A percentile compares a stretch with the other conserved stretches of the same genome.
Evolutionary conservation across 192 early-diverging fungal species (phyloP).

Genomic region (Pilobolus umbonatus): DNA sequence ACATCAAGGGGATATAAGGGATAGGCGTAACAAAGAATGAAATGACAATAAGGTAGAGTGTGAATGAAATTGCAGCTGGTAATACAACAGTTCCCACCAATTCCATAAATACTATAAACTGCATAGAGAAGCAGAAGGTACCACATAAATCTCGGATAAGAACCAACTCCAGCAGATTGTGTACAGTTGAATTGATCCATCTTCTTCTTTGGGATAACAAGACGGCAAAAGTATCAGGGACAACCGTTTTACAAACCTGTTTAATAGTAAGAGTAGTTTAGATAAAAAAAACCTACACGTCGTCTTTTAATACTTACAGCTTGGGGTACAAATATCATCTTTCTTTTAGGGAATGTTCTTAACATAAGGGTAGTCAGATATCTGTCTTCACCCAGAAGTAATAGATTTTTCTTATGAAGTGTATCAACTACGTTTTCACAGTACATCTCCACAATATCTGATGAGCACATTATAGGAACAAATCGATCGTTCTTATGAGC

Average conservation of each 20-base stretch:
- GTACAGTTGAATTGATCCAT: slow-evolving; percentile 89
- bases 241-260: slow-evolving; percentile 67
- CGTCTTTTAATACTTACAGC: slow-evolving; percentile 35
- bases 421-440: slow-evolving; percentile 68
- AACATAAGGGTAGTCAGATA: slow-evolving; percentile 77
- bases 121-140: slow-evolving; percentile 91
- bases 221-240: slow-evolving; percentile 61
- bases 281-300: not conserved
- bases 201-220: slow-evolving; percentile 75
- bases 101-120: slow-evolving; percentile 95
- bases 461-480: slow-evolving; percentile 71
- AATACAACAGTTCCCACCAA: slow-evolving; percentile 87
- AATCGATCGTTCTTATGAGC: slow-evolving; percentile 58
- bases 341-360: slow-evolving; percentile 64
- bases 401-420: slow-evolving; percentile 68
- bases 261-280: not conserved
- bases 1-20: slow-evolving; percentile 62
- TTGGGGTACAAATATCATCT: slow-evolving; percentile 70
- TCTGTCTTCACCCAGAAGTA: slow-evolving; percentile 71
- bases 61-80: slow-evolving; percentile 85
- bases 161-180: slow-evolving; percentile 80
- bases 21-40: slow-evolving; percentile 59
- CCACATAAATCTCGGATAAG: slow-evolving; percentile 82
- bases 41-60: slow-evolving; percentile 75
- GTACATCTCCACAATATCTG: slow-evolving; percentile 69